A percentile compares a stretch with the other conserved stretches of the same genome.
These are phyloP conservation scores for Filosporella fistucella DNA, from an alignment of 495 filamentous ascomycete species.

Conservation along the genomic window DNA sequence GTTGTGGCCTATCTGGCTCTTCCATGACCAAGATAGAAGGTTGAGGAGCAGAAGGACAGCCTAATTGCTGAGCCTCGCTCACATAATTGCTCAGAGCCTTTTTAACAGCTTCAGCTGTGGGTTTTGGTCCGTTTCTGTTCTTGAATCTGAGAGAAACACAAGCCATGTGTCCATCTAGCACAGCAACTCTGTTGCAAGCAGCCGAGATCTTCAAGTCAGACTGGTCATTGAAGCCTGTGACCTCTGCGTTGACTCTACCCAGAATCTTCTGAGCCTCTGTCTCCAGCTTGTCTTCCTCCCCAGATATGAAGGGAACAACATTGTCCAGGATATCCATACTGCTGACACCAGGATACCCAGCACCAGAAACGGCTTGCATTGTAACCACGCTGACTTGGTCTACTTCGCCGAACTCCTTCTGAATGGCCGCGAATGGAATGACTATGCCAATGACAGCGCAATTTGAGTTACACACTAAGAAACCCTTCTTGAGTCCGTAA, in stretches of 20 bases:
- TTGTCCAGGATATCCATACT: slow-evolving; percentile 73
- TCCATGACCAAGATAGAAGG: slow-evolving; percentile 74
- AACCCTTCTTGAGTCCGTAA: slow-evolving; percentile 64
- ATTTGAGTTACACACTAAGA: slow-evolving; percentile 86
- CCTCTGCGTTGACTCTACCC: slow-evolving; percentile 59
- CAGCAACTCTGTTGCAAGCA: slow-evolving; percentile 54
- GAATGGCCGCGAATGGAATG: slow-evolving; percentile 78
- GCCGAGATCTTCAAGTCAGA: slow-evolving; percentile 3
- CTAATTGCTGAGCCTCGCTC: slow-evolving; percentile 68
- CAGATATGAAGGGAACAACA: slow-evolving; percentile 79
- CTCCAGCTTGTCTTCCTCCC: slow-evolving; percentile 86
- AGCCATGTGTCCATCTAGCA: slow-evolving; percentile 81
- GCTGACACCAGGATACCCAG: slow-evolving; percentile 83
- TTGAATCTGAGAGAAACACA: slow-evolving; percentile 75
- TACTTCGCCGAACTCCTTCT: slow-evolving; percentile 66
- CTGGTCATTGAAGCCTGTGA: slow-evolving; percentile 49
- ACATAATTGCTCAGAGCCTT: slow-evolving; percentile 67
- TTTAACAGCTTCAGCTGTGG: slow-evolving; percentile 61
- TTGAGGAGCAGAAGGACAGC: slow-evolving; percentile 71
- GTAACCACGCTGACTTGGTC: slow-evolving; percentile 76
- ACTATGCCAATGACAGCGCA: slow-evolving; percentile 90
- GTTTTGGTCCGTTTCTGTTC: slow-evolving; percentile 25
- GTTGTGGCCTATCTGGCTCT: slow-evolving; percentile 77
- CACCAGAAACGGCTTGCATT: slow-evolving; percentile 76
- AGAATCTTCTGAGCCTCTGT: slow-evolving; percentile 84